Evolutionary conservation across 2,329 filamentous ascomycete genomes (phyloP), one percentile per base, ranked within the genome.

Genomic region (Coniochaeta pulveracea): DNA sequence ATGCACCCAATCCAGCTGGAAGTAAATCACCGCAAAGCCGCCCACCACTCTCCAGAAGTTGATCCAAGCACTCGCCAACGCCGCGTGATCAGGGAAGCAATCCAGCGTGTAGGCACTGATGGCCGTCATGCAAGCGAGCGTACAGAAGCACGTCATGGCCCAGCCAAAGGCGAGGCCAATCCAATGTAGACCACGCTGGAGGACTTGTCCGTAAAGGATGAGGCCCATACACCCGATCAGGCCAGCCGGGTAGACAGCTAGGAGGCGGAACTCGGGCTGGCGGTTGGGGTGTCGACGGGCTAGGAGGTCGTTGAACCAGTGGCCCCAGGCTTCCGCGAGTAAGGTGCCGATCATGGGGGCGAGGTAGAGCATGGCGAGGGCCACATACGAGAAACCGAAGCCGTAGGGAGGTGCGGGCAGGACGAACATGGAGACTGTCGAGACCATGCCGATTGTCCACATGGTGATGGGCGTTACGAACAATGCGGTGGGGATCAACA

Each of bases 21-120:
- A 65, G 41, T 68, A 69, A 2, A 52, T 55, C 5, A 64, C 55
- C 28, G 58, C 52, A 35, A 70, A 69, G 1, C 66, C 65, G n/a
- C 63, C 62, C 0, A 56, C 47, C 0, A 61, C 48, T 30, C 51
- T 45, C 10, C 45, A 45, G 19, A 52, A 48, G 29, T 54, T 55
- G 17, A 66, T 48, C 60, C 60, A 64, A 2, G 58, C 56, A 4
- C 55, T 56, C 0, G 67, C 62, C 34, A 68, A 61, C 2, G 60
- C 64, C 3, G 58, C 54, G 0, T 58, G 61, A 33, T 62, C 55
- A 0, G 66, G 66, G 37, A 69, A 68, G n/a, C 52, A 56, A 41
- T 71, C 64, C 1, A 69, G 52, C 5, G 56, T 44, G 37, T 69
- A 71, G 1, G 63, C 57, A 27, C 58, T 61, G 21, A 68, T 51